Percentiles rank a stretch among this genome's conserved stretches.
Conservation (phyloP, 169 alveolate species). For the Besnoitia besnoiti region DNA sequence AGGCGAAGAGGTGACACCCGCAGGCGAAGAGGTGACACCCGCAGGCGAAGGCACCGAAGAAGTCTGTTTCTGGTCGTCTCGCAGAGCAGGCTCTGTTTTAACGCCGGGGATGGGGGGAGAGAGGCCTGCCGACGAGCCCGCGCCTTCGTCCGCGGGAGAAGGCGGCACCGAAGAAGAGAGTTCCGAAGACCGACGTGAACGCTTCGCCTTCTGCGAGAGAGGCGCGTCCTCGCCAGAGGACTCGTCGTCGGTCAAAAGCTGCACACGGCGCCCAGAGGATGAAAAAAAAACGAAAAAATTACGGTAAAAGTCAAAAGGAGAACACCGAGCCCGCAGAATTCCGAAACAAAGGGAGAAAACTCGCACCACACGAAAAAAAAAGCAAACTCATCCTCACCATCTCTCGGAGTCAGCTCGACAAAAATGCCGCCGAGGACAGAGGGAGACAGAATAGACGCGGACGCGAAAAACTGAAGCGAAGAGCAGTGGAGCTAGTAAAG, state of each 20-base stretch:
- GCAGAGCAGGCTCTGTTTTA: background rate
- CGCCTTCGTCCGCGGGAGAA: background rate
- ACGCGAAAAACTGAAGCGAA: too few relatives aligned
- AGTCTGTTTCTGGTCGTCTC: background rate
- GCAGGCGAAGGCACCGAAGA: background rate
- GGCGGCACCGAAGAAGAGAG: background rate
- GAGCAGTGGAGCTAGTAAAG: too few relatives aligned
- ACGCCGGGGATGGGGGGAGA: background rate
- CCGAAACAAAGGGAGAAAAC: background rate
- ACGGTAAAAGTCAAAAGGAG: background rate
- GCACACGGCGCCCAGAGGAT: background rate
- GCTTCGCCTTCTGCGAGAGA: background rate
- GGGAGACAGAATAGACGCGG: too few relatives aligned
- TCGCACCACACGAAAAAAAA: background rate
- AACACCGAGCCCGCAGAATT: too few relatives aligned
- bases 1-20: background rate
- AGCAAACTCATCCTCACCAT: background rate
- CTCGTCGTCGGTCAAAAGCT: slow-evolving; percentile 4
- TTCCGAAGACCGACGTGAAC: background rate
- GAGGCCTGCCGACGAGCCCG: background rate
- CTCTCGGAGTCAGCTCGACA: too few relatives aligned
- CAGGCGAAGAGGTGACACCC: background rate
- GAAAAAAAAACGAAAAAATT: too few relatives aligned
- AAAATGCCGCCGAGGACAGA: too few relatives aligned
- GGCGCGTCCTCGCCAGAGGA: slow-evolving; percentile 8